phyloP scores from a whole-genome alignment of 179 eudicot genomes.

The Heliamphora ciliata region DNA sequence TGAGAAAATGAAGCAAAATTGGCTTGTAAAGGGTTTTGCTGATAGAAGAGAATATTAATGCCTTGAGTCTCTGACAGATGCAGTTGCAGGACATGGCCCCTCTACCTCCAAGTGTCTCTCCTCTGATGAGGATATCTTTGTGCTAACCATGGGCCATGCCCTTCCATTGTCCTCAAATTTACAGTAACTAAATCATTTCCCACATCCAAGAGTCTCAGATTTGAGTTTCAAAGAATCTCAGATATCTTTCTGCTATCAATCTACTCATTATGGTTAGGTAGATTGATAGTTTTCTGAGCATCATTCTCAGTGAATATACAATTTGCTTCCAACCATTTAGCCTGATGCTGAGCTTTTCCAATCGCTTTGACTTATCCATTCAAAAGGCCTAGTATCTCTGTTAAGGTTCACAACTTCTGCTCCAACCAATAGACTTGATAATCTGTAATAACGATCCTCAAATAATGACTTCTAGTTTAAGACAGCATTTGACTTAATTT shows the following conservation, averaged over 20 bases:
- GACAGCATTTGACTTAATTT: neutral
- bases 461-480: neutral
- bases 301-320: neutral
- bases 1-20: too few species aligned
- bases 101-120: neutral
- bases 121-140: neutral
- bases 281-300: neutral
- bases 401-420: neutral
- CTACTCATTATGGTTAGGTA: too few species aligned
- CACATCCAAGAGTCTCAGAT: neutral
- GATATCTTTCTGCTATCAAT: too few species aligned
- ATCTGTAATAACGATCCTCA: neutral
- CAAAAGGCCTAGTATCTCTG: neutral
- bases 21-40: too few species aligned
- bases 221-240: neutral
- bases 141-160: neutral
- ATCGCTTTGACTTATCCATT: neutral
- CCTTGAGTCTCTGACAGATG: too few species aligned
- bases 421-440: neutral
- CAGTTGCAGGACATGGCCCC: neutral
- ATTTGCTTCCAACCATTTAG: neutral
- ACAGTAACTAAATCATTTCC: neutral
- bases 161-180: neutral
- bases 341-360: neutral
- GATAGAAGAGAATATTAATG: too few species aligned